A percentile compares a stretch with the other conserved stretches of the same genome.
Evolutionary conservation across 2,329 filamentous ascomycete species (phyloP).

Genomic region (Xylaria sp.): DNA sequence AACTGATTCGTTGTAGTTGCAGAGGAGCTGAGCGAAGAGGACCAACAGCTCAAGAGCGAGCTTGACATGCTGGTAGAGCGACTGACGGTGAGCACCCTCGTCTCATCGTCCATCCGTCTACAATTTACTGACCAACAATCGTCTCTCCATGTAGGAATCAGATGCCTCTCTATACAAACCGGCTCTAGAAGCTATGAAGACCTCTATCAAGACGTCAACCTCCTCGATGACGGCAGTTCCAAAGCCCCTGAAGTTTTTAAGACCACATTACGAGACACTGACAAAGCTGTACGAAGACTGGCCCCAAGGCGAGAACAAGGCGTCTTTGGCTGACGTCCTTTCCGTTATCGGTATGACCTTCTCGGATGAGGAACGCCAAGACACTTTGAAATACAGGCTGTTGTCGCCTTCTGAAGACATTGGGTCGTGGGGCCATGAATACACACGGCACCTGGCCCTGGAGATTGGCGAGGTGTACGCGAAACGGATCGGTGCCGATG

Average conservation of each 20-base stretch:
- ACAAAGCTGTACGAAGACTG: conserved; percentile 90
- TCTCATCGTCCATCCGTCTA: not conserved
- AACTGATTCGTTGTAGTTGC: conserved; percentile 55
- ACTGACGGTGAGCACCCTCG: conserved; percentile 72
- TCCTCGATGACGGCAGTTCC: conserved; percentile 99
- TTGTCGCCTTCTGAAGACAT: conserved; percentile 92
- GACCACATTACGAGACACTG: conserved; percentile 93
- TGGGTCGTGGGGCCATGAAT: conserved; percentile 98
- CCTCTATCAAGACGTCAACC: conserved; percentile 98
- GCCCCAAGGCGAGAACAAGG: conserved; percentile 86
- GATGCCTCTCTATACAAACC: conserved; percentile 90
- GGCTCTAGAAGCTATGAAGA: conserved; percentile 95
- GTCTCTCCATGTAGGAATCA: conserved; percentile 70
- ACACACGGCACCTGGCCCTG: conserved; percentile 92
- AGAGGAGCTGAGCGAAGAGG: conserved; percentile 97
- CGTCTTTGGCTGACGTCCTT: conserved; percentile 89
- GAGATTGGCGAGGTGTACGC: conserved; percentile 96
- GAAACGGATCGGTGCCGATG: conserved; percentile 85
- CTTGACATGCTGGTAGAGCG: conserved; percentile 98
- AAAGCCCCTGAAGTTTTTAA: conserved; percentile 96
- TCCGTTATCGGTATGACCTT: conserved; percentile 99
- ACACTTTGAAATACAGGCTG: conserved; percentile 95
- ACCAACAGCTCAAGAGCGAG: conserved; percentile 97
- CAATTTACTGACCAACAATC: conserved; percentile 27
- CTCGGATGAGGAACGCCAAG: conserved; percentile 93